These are phyloP conservation scores for Globisporangium megalacanthum DNA, from an alignment of 352 stramenopile genomes.

Conservation along the genomic window DNA sequence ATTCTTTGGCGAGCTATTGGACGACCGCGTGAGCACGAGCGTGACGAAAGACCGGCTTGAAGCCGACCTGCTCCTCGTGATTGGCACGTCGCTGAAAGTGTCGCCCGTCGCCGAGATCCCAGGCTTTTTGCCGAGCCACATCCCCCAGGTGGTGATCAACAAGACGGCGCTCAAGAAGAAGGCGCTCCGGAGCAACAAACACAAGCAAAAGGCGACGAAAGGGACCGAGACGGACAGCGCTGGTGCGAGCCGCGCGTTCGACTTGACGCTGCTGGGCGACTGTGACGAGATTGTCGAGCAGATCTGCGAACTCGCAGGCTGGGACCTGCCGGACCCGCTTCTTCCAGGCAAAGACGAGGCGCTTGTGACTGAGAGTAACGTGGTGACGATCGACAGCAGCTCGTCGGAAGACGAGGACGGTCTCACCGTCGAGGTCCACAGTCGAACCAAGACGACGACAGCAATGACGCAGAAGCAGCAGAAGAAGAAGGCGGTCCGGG, in stretches of 20 bases:
- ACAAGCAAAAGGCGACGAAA: slow-evolving; percentile 25
- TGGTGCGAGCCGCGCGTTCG: slow-evolving; percentile 34
- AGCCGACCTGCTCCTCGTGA: slow-evolving; percentile 95
- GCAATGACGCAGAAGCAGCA: slow-evolving; percentile 8
- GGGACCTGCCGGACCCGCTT: slow-evolving; percentile 20
- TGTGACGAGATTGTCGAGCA: slow-evolving; percentile 75
- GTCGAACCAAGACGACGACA: not conserved
- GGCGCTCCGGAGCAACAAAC: slow-evolving; percentile 40
- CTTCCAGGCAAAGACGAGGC: no score
- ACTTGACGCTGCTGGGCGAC: slow-evolving; percentile 74
- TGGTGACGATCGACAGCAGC: slow-evolving; percentile 1
- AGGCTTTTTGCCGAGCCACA: slow-evolving; percentile 71
- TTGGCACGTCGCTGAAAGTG: slow-evolving; percentile 97
- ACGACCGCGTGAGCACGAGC: slow-evolving; percentile 79
- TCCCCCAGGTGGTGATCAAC: slow-evolving; percentile 89
- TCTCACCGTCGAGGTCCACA: slow-evolving; percentile 5
- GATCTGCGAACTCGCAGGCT: slow-evolving; percentile 52
- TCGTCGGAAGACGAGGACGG: slow-evolving; percentile 3
- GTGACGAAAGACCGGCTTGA: slow-evolving; percentile 69
- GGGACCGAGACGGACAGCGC: slow-evolving; percentile 17
- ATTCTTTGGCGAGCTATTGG: slow-evolving; percentile 96
- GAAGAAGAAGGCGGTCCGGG: slow-evolving; percentile 5
- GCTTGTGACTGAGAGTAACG: not conserved
- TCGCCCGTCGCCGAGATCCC: slow-evolving; percentile 91
- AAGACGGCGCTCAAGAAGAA: slow-evolving; percentile 84